Conservation (phyloP, 2,329 filamentous ascomycete genomes). For the Colletotrichum sp. region DNA sequence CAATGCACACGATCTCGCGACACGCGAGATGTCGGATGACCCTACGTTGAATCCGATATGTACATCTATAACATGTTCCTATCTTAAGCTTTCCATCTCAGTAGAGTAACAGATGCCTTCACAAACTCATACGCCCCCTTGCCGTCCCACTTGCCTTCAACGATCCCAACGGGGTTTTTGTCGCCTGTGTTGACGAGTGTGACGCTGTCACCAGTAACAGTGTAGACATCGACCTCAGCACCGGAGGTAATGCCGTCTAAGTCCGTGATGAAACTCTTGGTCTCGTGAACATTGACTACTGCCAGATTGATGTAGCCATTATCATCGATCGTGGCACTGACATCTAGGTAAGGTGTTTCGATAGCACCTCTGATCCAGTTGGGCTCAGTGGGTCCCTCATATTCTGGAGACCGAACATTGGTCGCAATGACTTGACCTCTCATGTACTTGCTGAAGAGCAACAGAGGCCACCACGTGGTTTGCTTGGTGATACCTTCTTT, state of each 20-base stretch:
- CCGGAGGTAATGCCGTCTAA: conserved; percentile 58
- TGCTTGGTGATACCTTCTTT: conserved; percentile 69
- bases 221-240: conserved; percentile 63
- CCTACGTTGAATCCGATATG: neutral
- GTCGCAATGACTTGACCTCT: conserved; percentile 71
- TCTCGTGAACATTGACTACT: conserved; percentile 75
- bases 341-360: conserved; percentile 74
- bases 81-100: conserved; percentile 57
- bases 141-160: conserved; percentile 62
- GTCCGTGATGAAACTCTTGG: conserved; percentile 61
- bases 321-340: conserved; percentile 63
- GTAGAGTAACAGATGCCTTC: conserved; percentile 73
- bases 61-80: neutral
- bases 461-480: conserved; percentile 77
- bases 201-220: conserved; percentile 63
- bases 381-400: conserved; percentile 70
- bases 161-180: conserved; percentile 61
- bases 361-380: conserved; percentile 69
- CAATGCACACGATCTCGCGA: neutral
- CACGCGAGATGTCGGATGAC: neutral
- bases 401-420: conserved; percentile 68
- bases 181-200: conserved; percentile 66
- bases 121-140: conserved; percentile 67
- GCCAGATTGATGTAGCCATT: conserved; percentile 69
- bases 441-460: conserved; percentile 71